These are phyloP conservation scores for Candida palmyrensis DNA, from an alignment of 805 yeast species.

Conservation along the genomic window DNA sequence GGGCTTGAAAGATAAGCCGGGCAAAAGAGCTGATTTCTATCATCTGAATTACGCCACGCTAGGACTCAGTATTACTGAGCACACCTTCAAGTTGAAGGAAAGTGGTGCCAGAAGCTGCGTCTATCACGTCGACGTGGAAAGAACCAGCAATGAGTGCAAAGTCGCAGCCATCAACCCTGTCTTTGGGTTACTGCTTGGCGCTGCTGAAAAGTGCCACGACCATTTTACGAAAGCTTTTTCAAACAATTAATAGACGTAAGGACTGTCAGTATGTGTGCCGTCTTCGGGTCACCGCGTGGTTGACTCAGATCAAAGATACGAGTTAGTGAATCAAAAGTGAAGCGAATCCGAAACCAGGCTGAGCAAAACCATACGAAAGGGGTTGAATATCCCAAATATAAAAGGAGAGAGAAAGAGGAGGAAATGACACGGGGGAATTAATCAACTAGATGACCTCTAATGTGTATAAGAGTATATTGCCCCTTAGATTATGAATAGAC, in stretches of 20 bases:
- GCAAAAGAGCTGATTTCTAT: conserved; percentile 73
- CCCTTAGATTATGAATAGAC: no score
- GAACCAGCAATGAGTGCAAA: neutral
- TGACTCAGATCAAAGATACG: no score
- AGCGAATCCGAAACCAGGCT: no score
- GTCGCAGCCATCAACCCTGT: conserved; percentile 49
- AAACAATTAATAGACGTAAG: neutral
- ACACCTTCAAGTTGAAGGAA: conserved; percentile 20
- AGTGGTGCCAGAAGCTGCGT: conserved; percentile 1
- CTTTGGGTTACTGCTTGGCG: conserved; percentile 50
- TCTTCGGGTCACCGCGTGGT: no score
- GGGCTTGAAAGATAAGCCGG: conserved; percentile 89
- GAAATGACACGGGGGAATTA: no score
- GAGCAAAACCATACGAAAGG: no score
- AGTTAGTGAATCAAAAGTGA: no score
- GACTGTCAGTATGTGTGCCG: no score
- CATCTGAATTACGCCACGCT: conserved; percentile 83
- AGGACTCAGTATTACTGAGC: conserved; percentile 65
- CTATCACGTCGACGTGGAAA: neutral
- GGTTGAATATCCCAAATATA: no score
- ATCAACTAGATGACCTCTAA: no score
- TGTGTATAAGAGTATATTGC: no score
- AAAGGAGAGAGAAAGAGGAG: no score
- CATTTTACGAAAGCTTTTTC: conserved; percentile 5
- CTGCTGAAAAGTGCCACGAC: conserved; percentile 24